phyloP scores from a whole-genome alignment of 2,329 filamentous ascomycete species.

The Hypoxylon sp. region DNA sequence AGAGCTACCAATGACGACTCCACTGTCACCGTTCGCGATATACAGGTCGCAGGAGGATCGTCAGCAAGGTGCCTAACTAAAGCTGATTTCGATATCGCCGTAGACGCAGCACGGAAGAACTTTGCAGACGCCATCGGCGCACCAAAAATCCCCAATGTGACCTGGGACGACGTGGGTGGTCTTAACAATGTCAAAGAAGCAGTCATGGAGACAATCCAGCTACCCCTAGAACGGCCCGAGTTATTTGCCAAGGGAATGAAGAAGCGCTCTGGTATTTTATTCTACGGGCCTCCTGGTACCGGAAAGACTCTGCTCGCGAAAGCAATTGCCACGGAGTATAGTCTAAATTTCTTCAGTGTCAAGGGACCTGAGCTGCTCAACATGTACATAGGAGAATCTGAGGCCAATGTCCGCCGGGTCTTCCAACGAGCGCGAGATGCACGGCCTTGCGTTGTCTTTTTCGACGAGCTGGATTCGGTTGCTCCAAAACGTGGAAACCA shows the following conservation, averaged over 20 bases:
- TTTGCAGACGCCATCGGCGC: conserved; percentile 98
- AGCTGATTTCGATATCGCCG: conserved; percentile 88
- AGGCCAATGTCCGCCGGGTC: conserved; percentile 89
- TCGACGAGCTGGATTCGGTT: conserved; percentile 92
- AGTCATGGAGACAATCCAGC: conserved; percentile 95
- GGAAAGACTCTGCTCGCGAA: conserved; percentile 94
- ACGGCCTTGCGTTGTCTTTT: conserved; percentile 90
- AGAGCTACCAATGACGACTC: conserved; percentile 55
- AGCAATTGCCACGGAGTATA: conserved; percentile 93
- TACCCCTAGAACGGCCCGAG: conserved; percentile 90
- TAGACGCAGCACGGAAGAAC: conserved; percentile 95
- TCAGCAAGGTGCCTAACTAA: conserved; percentile 82
- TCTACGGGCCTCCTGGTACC: conserved; percentile 91
- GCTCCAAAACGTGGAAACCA: conserved; percentile 97
- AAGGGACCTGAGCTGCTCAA: conserved; percentile 92
- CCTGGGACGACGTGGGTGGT: conserved; percentile 95
- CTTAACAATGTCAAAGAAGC: conserved; percentile 95
- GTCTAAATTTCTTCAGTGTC: conserved; percentile 93
- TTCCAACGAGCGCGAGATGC: conserved; percentile 90
- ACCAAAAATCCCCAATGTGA: conserved; percentile 96
- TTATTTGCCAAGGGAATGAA: conserved; percentile 98
- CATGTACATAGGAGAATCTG: conserved; percentile 96
- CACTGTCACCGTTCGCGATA: conserved; percentile 77
- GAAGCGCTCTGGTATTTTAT: conserved; percentile 92
- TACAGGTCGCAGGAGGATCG: conserved; percentile 88